These are phyloP conservation scores for Diaporthe aspalathi DNA, from an alignment of 2,329 filamentous ascomycete species.

Conservation along the genomic window DNA sequence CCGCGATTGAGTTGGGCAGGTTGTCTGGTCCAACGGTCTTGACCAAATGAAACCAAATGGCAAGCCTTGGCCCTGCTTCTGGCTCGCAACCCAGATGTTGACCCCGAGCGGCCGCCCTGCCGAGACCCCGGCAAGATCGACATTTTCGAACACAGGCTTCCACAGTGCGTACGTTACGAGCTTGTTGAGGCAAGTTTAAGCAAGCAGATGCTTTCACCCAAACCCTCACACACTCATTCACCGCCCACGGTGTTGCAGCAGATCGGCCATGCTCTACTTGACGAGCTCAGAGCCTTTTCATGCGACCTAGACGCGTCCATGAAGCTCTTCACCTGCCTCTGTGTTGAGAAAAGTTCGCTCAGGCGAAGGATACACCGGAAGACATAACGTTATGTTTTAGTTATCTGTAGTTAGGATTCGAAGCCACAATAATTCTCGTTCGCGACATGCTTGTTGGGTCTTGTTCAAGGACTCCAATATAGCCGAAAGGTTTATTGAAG, in stretches of 20 bases:
- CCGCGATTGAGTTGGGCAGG: slow-evolving; percentile 7
- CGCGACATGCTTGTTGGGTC: not conserved
- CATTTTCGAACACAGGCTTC: not conserved
- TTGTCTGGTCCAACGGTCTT: not conserved
- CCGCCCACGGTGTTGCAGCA: not conserved
- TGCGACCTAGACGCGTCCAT: not conserved
- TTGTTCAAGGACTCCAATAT: too few relatives aligned
- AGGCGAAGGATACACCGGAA: too few relatives aligned
- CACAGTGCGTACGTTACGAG: not conserved
- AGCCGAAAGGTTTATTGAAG: too few relatives aligned
- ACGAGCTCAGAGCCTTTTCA: not conserved
- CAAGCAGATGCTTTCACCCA: not conserved
- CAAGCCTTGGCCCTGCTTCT: not conserved
- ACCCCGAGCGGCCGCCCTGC: not conserved
- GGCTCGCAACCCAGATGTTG: not conserved
- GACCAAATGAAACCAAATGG: slow-evolving; percentile 3
- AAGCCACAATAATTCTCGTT: not conserved
- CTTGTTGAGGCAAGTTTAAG: too few relatives aligned
- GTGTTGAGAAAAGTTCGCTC: too few relatives aligned
- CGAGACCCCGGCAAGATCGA: not conserved
- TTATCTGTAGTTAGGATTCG: not conserved
- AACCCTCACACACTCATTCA: too few relatives aligned
- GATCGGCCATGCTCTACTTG: not conserved
- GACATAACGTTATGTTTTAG: accelerated
- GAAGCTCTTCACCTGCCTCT: too few relatives aligned